Percentiles rank a stretch among this genome's conserved stretches.
These are phyloP conservation scores for Solanum tacnaense DNA, from an alignment of 257 asterid species.

Conservation along the genomic window DNA sequence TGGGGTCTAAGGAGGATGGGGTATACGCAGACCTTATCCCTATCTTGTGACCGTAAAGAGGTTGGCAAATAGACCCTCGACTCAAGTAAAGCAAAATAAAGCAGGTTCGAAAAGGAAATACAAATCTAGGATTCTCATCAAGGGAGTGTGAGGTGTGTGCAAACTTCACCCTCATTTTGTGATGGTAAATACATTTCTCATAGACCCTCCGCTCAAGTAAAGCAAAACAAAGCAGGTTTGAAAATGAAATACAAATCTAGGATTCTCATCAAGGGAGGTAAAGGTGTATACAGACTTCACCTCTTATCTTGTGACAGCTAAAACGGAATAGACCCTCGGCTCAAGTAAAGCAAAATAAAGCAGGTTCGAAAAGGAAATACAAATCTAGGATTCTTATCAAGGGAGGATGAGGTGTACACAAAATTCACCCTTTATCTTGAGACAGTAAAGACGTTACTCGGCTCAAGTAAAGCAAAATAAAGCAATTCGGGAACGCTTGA, in stretches of 20 bases:
- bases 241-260: neutral
- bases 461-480: neutral
- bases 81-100: neutral
- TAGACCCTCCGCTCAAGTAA: neutral
- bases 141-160: neutral
- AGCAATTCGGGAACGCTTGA: neutral
- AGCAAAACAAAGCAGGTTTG: neutral
- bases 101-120: neutral
- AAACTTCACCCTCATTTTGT: neutral
- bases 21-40: neutral
- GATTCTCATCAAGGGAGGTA: neutral
- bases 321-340: neutral
- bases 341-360: neutral
- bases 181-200: neutral
- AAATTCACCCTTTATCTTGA: neutral
- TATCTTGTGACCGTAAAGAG: neutral
- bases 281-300: neutral
- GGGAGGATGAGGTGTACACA: neutral
- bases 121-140: neutral
- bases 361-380: neutral
- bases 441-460: neutral
- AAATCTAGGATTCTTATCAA: neutral
- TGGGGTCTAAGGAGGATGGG: neutral
- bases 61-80: neutral
- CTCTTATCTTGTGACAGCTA: neutral